phyloP scores from a whole-genome alignment of 2,329 filamentous ascomycete genomes.

The Ophiosphaerella narmari region DNA sequence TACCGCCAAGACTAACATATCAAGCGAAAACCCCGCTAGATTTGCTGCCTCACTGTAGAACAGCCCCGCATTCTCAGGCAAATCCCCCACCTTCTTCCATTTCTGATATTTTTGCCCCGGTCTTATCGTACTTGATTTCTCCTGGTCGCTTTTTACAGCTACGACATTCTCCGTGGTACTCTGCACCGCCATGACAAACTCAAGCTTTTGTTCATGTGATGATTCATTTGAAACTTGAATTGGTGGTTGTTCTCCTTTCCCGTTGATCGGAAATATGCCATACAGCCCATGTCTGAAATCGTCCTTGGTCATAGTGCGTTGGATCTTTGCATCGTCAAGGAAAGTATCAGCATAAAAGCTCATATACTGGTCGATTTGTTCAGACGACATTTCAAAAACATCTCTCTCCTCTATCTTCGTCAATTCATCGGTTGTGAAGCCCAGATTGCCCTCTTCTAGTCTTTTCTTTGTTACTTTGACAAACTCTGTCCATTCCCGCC shows the following conservation, averaged over 20 bases:
- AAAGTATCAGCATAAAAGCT: slow-evolving; percentile 75
- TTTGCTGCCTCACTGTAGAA: slow-evolving; percentile 60
- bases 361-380: slow-evolving; percentile 74
- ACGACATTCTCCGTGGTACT: slow-evolving; percentile 46
- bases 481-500: slow-evolving; percentile 66
- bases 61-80: slow-evolving; percentile 50
- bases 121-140: slow-evolving; percentile 35
- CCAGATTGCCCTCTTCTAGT: slow-evolving; percentile 5
- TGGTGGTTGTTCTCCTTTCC: neutral
- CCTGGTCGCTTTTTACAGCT: slow-evolving; percentile 42
- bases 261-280: slow-evolving; percentile 48
- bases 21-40: slow-evolving; percentile 55
- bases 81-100: slow-evolving; percentile 54
- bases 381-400: slow-evolving; percentile 63
- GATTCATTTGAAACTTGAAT: slow-evolving; percentile 25
- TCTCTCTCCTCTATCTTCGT: slow-evolving; percentile 64
- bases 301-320: slow-evolving; percentile 39
- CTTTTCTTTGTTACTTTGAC: slow-evolving; percentile 9
- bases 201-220: slow-evolving; percentile 32
- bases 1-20: slow-evolving; percentile 57
- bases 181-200: slow-evolving; percentile 52
- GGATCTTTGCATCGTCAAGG: slow-evolving; percentile 53
- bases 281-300: slow-evolving; percentile 50
- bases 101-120: slow-evolving; percentile 58
- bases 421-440: slow-evolving; percentile 48